Percentiles rank a stretch among this genome's conserved stretches.
phyloP scores from a whole-genome alignment of 1,139 yeast genomes.

The Geotrichum aggregatum region DNA sequence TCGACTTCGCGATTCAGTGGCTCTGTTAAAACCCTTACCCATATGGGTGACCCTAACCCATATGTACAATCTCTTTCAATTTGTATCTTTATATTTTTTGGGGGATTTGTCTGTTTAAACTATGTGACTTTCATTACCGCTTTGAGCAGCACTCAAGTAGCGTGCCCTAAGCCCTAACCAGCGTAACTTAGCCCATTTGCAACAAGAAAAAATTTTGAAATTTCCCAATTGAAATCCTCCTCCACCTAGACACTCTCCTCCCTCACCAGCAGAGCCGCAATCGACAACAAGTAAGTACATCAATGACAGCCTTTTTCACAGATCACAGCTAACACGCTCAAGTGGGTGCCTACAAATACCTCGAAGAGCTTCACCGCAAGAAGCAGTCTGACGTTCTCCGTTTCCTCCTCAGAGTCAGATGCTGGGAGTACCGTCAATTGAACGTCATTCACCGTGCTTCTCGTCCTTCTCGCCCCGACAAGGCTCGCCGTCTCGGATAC shows the following conservation, averaged over 20 bases:
- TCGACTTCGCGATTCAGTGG: too few species aligned
- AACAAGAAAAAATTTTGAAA: neutral
- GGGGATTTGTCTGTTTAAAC: neutral
- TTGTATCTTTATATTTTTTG: too few species aligned
- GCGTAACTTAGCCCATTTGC: neutral
- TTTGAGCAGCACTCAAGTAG: neutral
- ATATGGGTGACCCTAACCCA: too few species aligned
- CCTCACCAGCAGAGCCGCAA: conserved; percentile 20
- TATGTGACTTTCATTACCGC: neutral
- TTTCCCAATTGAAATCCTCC: conserved; percentile 1
- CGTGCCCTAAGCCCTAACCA: neutral
- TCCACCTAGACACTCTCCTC: conserved; percentile 10
- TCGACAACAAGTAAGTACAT: conserved; percentile 20
- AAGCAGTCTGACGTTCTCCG: conserved; percentile 99
- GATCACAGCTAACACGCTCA: too few species aligned
- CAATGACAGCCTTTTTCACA: neutral
- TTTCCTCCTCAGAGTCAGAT: conserved; percentile 98
- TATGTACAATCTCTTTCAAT: too few species aligned
- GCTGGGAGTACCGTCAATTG: conserved; percentile 99
- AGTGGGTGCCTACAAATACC: conserved; percentile 99
- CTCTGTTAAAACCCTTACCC: too few species aligned
- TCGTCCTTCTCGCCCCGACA: conserved; percentile 99
- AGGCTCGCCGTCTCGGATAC: conserved; percentile 99
- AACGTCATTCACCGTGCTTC: conserved; percentile 98
- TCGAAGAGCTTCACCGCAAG: conserved; percentile 99